Evolutionary conservation across 257 asterid species (phyloP).

Genomic region (Fraxinus excelsior): DNA sequence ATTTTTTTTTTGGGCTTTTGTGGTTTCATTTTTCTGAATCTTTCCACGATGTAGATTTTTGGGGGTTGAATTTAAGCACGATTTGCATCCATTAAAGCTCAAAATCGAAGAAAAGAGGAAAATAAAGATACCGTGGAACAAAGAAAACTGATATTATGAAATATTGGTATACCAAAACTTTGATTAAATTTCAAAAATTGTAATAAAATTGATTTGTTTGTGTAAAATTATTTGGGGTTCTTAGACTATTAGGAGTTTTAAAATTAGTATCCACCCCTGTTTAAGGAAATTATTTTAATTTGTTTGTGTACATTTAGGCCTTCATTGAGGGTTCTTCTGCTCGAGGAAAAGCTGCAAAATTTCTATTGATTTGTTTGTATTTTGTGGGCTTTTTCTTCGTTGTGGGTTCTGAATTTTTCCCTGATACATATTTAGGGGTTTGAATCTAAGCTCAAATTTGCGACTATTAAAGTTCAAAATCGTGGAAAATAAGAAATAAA

Average conservation of each 20-base stretch:
- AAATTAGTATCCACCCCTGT: neutral
- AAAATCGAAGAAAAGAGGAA: neutral
- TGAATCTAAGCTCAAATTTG: conserved; percentile 7
- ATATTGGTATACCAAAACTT: neutral
- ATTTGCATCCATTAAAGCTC: conserved; percentile 1
- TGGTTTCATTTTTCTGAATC: neutral
- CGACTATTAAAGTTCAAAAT: conserved; percentile 4
- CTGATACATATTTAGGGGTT: neutral
- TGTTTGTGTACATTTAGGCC: too few relatives aligned
- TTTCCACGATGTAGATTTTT: neutral
- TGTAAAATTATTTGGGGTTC: neutral
- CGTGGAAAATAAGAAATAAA: neutral
- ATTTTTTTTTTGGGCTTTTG: neutral
- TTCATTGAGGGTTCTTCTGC: neutral
- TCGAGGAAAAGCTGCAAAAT: neutral
- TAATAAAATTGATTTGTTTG: neutral
- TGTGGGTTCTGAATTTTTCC: neutral
- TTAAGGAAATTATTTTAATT: neutral
- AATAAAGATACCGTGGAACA: neutral
- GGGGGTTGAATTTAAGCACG: conserved; percentile 17
- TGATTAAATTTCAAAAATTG: neutral
- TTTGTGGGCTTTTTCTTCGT: neutral
- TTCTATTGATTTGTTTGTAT: neutral
- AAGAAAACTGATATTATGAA: neutral
- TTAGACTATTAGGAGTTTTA: neutral